Evolutionary conservation across 2,329 filamentous ascomycete genomes (phyloP).

Genomic region (Ceratocystis eucalypticola): DNA sequence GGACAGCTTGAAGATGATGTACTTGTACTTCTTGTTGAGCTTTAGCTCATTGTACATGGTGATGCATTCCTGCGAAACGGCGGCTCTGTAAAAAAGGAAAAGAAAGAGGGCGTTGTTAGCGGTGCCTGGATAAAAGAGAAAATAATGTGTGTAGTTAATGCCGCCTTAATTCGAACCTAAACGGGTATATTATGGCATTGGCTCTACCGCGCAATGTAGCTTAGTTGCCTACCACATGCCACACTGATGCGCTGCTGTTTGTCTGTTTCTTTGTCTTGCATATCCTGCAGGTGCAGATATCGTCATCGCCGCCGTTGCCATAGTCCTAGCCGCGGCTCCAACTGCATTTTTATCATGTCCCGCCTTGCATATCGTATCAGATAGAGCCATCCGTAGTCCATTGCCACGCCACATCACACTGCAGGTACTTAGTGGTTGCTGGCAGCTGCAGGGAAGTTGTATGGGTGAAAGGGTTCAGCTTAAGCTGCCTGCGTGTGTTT

Average conservation of each 20-base stretch:
- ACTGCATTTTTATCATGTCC: slow-evolving; percentile 3
- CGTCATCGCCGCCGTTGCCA: not conserved
- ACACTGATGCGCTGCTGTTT: too few species aligned
- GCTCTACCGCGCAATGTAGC: too few species aligned
- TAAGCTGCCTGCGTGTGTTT: not conserved
- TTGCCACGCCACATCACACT: not conserved
- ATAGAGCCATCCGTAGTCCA: not conserved
- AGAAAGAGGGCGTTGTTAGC: slow-evolving; percentile 9
- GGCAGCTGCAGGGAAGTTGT: slow-evolving; percentile 2
- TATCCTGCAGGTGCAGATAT: not conserved
- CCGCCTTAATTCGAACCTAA: too few species aligned
- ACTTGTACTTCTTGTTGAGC: slow-evolving; percentile 69
- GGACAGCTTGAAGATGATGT: slow-evolving; percentile 77
- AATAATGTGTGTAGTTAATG: not conserved
- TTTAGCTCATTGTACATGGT: slow-evolving; percentile 66
- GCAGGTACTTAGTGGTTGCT: slow-evolving; percentile 1
- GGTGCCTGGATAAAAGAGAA: not conserved
- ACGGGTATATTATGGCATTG: too few species aligned
- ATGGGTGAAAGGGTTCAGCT: not conserved
- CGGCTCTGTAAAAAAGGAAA: slow-evolving; percentile 41
- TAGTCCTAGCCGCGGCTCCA: not conserved
- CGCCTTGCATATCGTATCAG: slow-evolving; percentile 14
- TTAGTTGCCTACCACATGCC: too few species aligned
- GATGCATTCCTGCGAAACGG: slow-evolving; percentile 59
- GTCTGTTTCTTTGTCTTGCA: not conserved